Base-by-base conservation (phyloP, 805 yeast genomes). In the Millerozyma miso region DNA sequence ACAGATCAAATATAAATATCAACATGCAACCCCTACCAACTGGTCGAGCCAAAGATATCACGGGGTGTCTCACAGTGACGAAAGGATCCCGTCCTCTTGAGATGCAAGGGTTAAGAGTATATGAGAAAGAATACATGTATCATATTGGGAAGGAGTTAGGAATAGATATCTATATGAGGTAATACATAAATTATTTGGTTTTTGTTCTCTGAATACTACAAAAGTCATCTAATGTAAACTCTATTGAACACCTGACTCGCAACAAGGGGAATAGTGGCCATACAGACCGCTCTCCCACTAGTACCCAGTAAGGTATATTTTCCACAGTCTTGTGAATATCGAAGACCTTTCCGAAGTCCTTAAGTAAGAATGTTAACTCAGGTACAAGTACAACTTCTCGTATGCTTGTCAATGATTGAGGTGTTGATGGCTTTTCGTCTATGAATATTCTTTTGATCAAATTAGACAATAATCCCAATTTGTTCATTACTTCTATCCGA, bases 331-430 rank as follows among this genome's bases (percentile, higher is more conserved):
- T 75, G 53, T 83, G 83, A 3, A 86, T 83, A 56, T 88, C 96
- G 54, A 88, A 77, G 0, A 89, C 82, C 50, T 88, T 71, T 35
- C 88, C 83, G 47, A 88, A 77, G 51, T 85, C 89, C 33, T 71
- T 71, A 39, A 88, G 69, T 39, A 89, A 65, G 31, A 88, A 81
- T 42, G 84, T 73, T 39, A 89, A 67, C 55, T 84, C 91, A 0
- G 98, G 98, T 3, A 91, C 97, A 33, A 93, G 84, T 0, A 96
- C 87, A 14, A 91, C 81, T 55, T 91, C 97, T 43, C 88, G 79
- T 13, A 64, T 62, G 38, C 71, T 67, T 5, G 75, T 63, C 37
- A 89, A 80, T 23, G 85, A 77, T 47, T 81, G 75, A 1, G 95
- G 90, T 1, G 90, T 83, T 3, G 73, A 57, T 1, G 76, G 74